Conservation (phyloP, 768 basidiomycete species). For the Aureoboletus auriporus region DNA sequence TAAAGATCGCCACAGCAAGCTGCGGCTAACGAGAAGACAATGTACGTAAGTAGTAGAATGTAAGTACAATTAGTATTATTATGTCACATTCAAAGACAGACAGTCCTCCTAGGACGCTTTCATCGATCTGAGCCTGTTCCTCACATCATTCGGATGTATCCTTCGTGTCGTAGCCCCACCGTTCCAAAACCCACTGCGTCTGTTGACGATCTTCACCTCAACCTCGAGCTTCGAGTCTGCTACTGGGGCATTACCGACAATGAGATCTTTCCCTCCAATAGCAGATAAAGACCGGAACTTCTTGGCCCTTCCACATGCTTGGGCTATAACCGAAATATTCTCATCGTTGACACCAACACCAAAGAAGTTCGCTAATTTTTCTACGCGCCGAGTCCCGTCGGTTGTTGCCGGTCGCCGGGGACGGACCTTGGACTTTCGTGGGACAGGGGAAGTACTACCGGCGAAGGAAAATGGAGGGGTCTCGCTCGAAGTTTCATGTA, state of each 20-base stretch:
- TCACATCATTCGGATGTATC: constrained; percentile 39
- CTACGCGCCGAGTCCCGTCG: constrained; percentile 7
- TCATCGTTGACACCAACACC: constrained; percentile 14
- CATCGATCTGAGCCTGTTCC: constrained; percentile 42
- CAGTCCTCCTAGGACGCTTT: constrained; percentile 22
- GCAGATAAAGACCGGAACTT: not conserved
- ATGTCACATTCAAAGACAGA: too few relatives aligned
- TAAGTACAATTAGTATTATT: too few relatives aligned
- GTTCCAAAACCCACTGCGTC: constrained; percentile 39
- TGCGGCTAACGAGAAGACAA: too few relatives aligned
- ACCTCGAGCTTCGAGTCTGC: constrained; percentile 20
- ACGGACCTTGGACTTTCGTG: not conserved
- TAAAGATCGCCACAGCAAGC: too few relatives aligned
- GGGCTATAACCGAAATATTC: constrained; percentile 1
- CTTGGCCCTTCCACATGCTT: not conserved
- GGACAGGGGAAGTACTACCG: not conserved
- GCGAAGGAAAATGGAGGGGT: not conserved
- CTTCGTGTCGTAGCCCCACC: constrained; percentile 28
- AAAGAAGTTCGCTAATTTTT: constrained; percentile 16
- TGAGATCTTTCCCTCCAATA: constrained; percentile 3
- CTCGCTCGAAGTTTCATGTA: not conserved
- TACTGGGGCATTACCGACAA: not conserved
- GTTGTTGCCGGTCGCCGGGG: constrained; percentile 2
- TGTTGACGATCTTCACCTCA: constrained; percentile 35
- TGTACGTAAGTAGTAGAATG: too few relatives aligned